Conservation (phyloP, 1,284 basidiomycete species). For the Megacollybia platyphylla region DNA sequence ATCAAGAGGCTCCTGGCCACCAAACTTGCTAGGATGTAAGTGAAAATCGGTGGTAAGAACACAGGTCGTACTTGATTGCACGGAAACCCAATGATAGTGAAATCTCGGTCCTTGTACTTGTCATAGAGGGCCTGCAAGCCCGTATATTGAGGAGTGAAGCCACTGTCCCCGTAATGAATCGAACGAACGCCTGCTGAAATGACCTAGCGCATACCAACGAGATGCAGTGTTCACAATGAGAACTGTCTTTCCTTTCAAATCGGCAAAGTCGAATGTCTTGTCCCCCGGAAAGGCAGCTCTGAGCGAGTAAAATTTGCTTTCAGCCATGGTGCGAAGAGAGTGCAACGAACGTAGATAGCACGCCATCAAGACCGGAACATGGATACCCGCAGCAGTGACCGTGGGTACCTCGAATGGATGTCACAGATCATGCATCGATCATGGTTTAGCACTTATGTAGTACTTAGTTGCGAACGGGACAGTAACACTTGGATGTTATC, state of each 20-base stretch:
- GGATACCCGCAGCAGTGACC: no score
- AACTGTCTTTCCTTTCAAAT: slow-evolving; percentile 66
- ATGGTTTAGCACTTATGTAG: no score
- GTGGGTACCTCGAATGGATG: no score
- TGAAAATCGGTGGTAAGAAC: neutral
- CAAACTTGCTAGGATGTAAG: slow-evolving; percentile 33
- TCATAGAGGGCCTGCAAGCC: slow-evolving; percentile 77
- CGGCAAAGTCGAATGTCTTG: slow-evolving; percentile 44
- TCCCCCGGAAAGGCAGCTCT: slow-evolving; percentile 46
- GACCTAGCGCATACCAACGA: slow-evolving; percentile 37
- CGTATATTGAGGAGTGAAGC: slow-evolving; percentile 85
- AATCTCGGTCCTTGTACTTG: slow-evolving; percentile 68
- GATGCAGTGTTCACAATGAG: slow-evolving; percentile 68
- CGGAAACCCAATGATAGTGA: slow-evolving; percentile 81
- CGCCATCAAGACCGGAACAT: no score
- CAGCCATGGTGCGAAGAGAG: slow-evolving; percentile 13
- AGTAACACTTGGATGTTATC: no score
- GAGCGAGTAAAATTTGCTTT: slow-evolving; percentile 45
- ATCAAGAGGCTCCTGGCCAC: slow-evolving; percentile 63
- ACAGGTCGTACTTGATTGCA: slow-evolving; percentile 67
- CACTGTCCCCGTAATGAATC: slow-evolving; percentile 27
- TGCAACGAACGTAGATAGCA: no score
- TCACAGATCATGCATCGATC: no score
- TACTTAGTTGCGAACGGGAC: no score
- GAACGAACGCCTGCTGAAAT: neutral